These are phyloP conservation scores for Lumnitzera littorea DNA, from an alignment of 345 rosid genomes.

Conservation along the genomic window DNA sequence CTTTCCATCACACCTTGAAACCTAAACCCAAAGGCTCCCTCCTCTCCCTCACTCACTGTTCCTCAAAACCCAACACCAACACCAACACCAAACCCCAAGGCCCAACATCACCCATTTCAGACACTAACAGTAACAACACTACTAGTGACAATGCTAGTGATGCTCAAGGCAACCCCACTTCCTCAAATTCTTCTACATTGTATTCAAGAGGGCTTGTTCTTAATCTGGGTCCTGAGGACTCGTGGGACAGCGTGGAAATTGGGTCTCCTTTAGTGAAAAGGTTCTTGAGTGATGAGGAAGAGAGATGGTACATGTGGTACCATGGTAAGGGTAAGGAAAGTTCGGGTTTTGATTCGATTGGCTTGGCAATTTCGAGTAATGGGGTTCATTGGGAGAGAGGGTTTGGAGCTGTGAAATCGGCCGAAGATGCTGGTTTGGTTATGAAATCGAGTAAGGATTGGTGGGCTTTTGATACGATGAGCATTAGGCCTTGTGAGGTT, in stretches of 20 bases:
- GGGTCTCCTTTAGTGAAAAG: slow-evolving; percentile 88
- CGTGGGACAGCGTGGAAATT: slow-evolving; percentile 67
- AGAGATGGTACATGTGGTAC: slow-evolving; percentile 95
- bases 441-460: slow-evolving; percentile 32
- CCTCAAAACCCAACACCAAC: slow-evolving; percentile 29
- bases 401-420: slow-evolving; percentile 9
- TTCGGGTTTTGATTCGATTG: slow-evolving; percentile 40
- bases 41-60: slow-evolving; percentile 38
- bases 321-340: slow-evolving; percentile 40
- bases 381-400: slow-evolving; percentile 73
- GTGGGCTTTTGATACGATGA: slow-evolving; percentile 46
- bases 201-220: slow-evolving; percentile 47
- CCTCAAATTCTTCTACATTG: slow-evolving; percentile 14
- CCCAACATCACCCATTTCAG: slow-evolving; percentile 19
- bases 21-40: slow-evolving; percentile 9
- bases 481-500: slow-evolving; percentile 40
- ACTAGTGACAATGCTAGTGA: slow-evolving; percentile 5
- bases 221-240: slow-evolving; percentile 39
- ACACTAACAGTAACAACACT: slow-evolving; percentile 14
- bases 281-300: slow-evolving; percentile 68
- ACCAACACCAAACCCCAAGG: slow-evolving; percentile 10
- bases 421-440: slow-evolving; percentile 30
- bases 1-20: slow-evolving; percentile 2
- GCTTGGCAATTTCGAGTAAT: slow-evolving; percentile 70
- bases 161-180: slow-evolving; percentile 10